Evolutionary conservation across 306 rosid species (phyloP).

Genomic region (Prunus mume): DNA sequence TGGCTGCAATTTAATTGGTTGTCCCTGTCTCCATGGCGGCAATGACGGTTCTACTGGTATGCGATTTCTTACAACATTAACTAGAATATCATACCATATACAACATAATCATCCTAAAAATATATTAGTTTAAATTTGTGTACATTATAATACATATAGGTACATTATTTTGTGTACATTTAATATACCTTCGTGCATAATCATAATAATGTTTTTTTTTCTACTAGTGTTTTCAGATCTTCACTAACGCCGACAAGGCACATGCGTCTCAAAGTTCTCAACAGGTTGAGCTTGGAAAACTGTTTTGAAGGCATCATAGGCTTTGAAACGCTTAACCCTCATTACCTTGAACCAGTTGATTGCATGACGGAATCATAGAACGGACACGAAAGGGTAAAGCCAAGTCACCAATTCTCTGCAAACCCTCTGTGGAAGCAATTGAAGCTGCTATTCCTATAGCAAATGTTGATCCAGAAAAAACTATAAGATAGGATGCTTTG

Average conservation of each 20-base stretch:
- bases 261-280: constrained; percentile 60
- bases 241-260: constrained; percentile 70
- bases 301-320: constrained; percentile 80
- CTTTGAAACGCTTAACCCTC: constrained; percentile 82
- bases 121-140: too few relatives aligned
- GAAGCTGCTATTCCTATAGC: constrained; percentile 66
- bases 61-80: neutral
- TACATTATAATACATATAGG: too few relatives aligned
- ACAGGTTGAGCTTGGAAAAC: constrained; percentile 64
- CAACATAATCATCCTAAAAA: too few relatives aligned
- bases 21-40: too few relatives aligned
- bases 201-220: neutral
- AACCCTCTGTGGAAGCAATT: constrained; percentile 68
- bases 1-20: neutral
- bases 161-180: too few relatives aligned
- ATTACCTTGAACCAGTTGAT: constrained; percentile 20
- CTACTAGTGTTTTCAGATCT: constrained; percentile 43
- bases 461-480: constrained; percentile 53
- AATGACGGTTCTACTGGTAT: neutral
- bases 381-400: neutral
- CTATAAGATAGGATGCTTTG: constrained; percentile 37
- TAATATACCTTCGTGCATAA: too few relatives aligned
- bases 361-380: neutral
- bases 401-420: constrained; percentile 50
- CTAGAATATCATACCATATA: neutral